Conservation (phyloP, 2,329 filamentous ascomycete genomes). For the Nothophoma quercina region DNA sequence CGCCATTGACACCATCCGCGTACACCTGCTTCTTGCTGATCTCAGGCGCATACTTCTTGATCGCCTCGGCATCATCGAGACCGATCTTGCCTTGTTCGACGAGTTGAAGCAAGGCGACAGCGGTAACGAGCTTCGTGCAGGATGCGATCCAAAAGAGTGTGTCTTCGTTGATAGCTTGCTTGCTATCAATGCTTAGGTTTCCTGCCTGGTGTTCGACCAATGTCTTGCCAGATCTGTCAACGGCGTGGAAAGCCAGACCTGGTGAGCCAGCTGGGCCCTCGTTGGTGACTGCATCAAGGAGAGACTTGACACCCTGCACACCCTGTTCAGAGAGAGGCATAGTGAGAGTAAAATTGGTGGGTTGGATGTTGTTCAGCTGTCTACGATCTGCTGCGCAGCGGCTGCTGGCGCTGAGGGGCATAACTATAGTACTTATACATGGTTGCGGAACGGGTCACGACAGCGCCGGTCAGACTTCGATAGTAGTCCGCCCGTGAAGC, state of each 20-base stretch:
- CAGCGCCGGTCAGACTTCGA: background rate
- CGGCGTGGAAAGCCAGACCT: conserved; percentile 55
- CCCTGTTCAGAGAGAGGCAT: conserved; percentile 46
- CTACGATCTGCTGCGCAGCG: conserved; percentile 4
- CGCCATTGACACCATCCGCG: conserved; percentile 43
- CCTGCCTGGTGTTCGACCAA: conserved; percentile 54
- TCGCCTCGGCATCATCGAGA: conserved; percentile 44
- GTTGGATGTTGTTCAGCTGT: background rate
- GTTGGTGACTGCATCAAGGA: conserved; percentile 38
- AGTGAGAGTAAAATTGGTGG: background rate
- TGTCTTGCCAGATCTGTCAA: conserved; percentile 54
- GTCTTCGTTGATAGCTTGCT: conserved; percentile 66
- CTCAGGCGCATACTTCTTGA: conserved; percentile 45
- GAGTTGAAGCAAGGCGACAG: conserved; percentile 45
- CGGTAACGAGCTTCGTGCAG: conserved; percentile 54
- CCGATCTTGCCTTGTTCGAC: conserved; percentile 47
- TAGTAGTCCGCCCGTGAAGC: background rate
- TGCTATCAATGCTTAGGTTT: conserved; percentile 47
- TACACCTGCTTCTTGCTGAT: conserved; percentile 53
- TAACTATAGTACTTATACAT: conserved; percentile 9
- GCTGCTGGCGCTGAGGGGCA: conserved; percentile 1
- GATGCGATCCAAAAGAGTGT: conserved; percentile 67
- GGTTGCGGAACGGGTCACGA: background rate
- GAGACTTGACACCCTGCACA: conserved; percentile 45
- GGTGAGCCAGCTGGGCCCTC: conserved; percentile 46